These are phyloP conservation scores for Candida vartiovaarae DNA, from an alignment of 805 yeast species.

Conservation along the genomic window DNA sequence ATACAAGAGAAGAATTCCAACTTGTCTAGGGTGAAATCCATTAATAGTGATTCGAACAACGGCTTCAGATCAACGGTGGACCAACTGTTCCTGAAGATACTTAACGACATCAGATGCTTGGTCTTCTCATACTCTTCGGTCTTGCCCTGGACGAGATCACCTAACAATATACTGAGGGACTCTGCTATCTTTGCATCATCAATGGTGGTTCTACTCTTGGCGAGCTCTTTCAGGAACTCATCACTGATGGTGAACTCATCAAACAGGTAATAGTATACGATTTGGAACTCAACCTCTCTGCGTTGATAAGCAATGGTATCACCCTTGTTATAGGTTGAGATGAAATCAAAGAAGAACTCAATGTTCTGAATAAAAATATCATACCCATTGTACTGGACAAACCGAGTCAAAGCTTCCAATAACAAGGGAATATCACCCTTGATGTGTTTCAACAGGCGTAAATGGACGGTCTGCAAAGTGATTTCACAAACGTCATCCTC, in stretches of 20 bases:
- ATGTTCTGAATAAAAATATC: conserved; percentile 27
- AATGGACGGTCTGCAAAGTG: conserved; percentile 43
- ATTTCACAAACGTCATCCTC: conserved; percentile 51
- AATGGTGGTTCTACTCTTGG: conserved; percentile 14
- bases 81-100: conserved; percentile 26
- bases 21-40: conserved; percentile 19
- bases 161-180: conserved; percentile 21
- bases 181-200: conserved; percentile 2
- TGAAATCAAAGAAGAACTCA: conserved; percentile 34
- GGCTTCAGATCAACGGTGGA: conserved; percentile 12
- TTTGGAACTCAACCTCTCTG: conserved; percentile 18
- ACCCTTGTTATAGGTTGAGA: conserved; percentile 16
- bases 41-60: conserved; percentile 14
- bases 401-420: conserved; percentile 14
- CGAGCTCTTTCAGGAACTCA: conserved; percentile 24
- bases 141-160: conserved; percentile 16
- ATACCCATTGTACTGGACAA: conserved; percentile 26
- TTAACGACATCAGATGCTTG: conserved; percentile 15
- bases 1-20: conserved; percentile 24
- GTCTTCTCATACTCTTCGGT: conserved; percentile 19
- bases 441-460: conserved; percentile 38
- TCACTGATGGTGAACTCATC: conserved; percentile 8
- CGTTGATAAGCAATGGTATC: background rate
- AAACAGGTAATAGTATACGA: conserved; percentile 22
- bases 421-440: conserved; percentile 22